Evolutionary conservation across 2,329 filamentous ascomycete species (phyloP), one percentile per base, ranked within the genome.

Genomic region (Aspergillus costaricaensis): DNA sequence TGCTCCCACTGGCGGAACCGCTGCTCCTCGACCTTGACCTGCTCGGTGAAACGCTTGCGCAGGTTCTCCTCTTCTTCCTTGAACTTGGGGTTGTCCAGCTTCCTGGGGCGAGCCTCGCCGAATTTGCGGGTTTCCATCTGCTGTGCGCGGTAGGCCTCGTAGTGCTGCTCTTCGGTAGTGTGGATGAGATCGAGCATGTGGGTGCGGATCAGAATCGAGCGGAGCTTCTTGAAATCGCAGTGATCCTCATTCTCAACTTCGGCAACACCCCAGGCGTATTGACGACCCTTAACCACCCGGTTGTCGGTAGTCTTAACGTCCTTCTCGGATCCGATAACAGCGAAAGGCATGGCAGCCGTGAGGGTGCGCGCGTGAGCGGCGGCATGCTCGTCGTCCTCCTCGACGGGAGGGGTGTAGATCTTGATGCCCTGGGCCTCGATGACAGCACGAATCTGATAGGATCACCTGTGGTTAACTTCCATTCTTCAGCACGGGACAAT

Each of bases 101-200:
- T 99, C 81, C 94, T 87, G 70, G 95, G 95, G 69, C 94, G 89
- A 62, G 93, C 94, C 83, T 99, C 96, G 80, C 95, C 95, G 72
- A 99, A 98, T 83, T 99, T 99, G 82, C 95, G 88, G 54, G 95
- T 99, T 85, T 99, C 95, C 95, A 99, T 99, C 82, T 99, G 96
- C 81, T 96, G 92, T 58, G 95, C 95, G 72, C 95, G 94, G 85
- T 99, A 99, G 63, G 92, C 94, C 82, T 99, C 95, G 84, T 99
- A 99, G 86, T 99, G 95, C 73, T 92, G 89, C 85, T 99, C 95
- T 82, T 99, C 95, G 70, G 95, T 99, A 66, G 96, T 99, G 85
- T 99, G 95, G 77, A 99, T 99, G 67, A 99, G 90, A 78, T 99
- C 95, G 73, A 99, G 88, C 95, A 99, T 99, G 85, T 99, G 95